Base-by-base conservation (phyloP, 768 basidiomycete genomes). In the Tubosaeta brunneosetosa region DNA sequence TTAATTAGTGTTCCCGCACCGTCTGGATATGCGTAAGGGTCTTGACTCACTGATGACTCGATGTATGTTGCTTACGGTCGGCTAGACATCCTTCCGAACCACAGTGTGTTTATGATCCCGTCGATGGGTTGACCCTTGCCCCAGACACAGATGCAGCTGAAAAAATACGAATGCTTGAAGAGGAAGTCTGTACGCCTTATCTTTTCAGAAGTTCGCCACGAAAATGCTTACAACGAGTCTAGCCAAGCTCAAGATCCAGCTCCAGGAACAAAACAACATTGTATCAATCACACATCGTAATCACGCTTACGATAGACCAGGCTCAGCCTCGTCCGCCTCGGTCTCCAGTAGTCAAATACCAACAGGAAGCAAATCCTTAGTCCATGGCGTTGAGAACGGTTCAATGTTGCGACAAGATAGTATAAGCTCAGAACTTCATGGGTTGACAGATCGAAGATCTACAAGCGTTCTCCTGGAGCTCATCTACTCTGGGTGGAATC, bases 1-100 rank as follows among this genome's bases (percentile, higher is more conserved):
- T 71, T 85, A 53, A 82, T 91, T 55, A 87, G 88, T 60, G 90
- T 92, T 31, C 90, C 90, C 8, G 86, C 91, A 8, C 90, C 90
- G 44, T 80, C 85, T 26, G 90, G 91, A 61, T 92, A 90, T 72
- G 84, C 84, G 89, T 91, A 63, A 68, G 87, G 48, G 5, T 6
- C 22, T 40, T 48, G 27, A 13, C 47, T 26, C 41, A 43, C n/a
- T 50, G 17, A 22, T 22, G 3, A 22, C 22, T 22, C 50, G 17
- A 27, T 26, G 19, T 47, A 22, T 25, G 27, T 10, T 44, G 14
- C 51, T 61, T 44, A 57, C 45, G 44, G 43, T 58, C 45, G 57
- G 37, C 31, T 60, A 91, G 88, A 22, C 90, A 93, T 69, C 91
- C 91, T n/a, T 74, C 80, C 10, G 88, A 91, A 66, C 90, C 90